Percentiles rank a stretch among this genome's conserved stretches.
Conservation (phyloP, 2,329 filamentous ascomycete species). For the Chrysosphaeria jannelii region DNA sequence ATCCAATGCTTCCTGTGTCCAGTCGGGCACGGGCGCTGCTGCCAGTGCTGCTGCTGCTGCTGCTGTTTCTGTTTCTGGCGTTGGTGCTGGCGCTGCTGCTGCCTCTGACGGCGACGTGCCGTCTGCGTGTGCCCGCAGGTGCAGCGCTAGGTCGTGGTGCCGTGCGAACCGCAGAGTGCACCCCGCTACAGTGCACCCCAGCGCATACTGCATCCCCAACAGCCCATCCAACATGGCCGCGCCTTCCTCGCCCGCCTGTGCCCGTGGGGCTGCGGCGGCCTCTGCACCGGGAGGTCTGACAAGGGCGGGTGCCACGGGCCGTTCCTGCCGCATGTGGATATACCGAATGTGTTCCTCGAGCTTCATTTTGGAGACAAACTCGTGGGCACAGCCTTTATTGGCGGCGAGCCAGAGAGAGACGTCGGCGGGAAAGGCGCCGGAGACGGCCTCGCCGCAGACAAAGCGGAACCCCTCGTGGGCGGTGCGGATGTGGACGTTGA, state of each 20-base stretch:
- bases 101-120: too few relatives aligned
- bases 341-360: conserved; percentile 66
- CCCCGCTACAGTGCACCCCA: conserved; percentile 13
- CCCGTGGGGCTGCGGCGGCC: conserved; percentile 1
- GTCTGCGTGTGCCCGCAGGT: too few relatives aligned
- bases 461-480: conserved; percentile 52
- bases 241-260: conserved; percentile 3
- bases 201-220: conserved; percentile 11
- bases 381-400: conserved; percentile 38
- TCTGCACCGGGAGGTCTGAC: conserved; percentile 1
- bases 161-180: conserved; percentile 18
- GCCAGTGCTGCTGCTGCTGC: too few relatives aligned
- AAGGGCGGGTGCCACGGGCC: conserved; percentile 9
- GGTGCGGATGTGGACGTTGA: conserved; percentile 48
- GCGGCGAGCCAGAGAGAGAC: conserved; percentile 27
- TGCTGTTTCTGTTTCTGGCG: too few relatives aligned
- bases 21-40: too few relatives aligned
- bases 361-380: conserved; percentile 46
- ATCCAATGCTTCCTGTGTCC: too few relatives aligned
- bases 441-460: conserved; percentile 55
- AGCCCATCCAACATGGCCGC: conserved; percentile 7
- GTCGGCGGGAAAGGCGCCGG: too few relatives aligned
- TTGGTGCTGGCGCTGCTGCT: too few relatives aligned
- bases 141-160: conserved; percentile 17
- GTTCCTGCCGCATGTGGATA: conserved; percentile 36